phyloP scores from a whole-genome alignment of 306 rosid genomes.

The Vachellia pachyceras region DNA sequence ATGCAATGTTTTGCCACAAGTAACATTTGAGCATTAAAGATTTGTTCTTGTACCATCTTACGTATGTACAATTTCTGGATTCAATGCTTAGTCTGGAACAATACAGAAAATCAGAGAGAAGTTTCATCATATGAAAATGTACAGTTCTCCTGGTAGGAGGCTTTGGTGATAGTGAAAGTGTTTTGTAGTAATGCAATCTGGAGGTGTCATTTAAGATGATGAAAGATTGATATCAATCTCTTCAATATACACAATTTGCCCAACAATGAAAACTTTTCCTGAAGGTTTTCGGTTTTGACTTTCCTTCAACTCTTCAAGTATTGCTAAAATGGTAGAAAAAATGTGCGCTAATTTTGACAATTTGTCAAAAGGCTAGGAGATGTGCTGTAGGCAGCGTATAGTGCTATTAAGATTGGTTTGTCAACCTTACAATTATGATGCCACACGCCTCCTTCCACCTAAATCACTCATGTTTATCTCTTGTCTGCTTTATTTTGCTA shows the following conservation, averaged over 20 bases:
- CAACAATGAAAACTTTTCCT: constrained; percentile 2
- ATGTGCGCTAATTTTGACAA: constrained; percentile 36
- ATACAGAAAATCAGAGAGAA: not conserved
- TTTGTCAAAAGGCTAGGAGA: constrained; percentile 42
- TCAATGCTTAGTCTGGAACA: not conserved
- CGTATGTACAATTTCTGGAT: constrained; percentile 6
- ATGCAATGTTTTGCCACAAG: not conserved
- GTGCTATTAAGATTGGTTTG: constrained; percentile 41
- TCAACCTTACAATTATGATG: constrained; percentile 33
- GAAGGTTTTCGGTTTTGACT: constrained; percentile 41
- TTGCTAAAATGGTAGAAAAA: constrained; percentile 24
- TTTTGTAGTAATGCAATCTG: not conserved
- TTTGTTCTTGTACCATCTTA: too few species aligned
- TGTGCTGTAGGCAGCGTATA: constrained; percentile 30
- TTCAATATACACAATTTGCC: not conserved
- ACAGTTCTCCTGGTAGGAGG: not conserved
- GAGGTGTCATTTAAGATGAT: not conserved
- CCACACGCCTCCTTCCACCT: constrained; percentile 13
- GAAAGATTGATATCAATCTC: not conserved
- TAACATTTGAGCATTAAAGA: not conserved
- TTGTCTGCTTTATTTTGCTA: constrained; percentile 38
- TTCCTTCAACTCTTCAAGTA: constrained; percentile 24
- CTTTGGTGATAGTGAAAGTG: not conserved
- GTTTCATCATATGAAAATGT: not conserved
- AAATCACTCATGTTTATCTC: constrained; percentile 38